phyloP scores from a whole-genome alignment of 805 yeast genomes.

The Wickerhamomyces rabaulensis region DNA sequence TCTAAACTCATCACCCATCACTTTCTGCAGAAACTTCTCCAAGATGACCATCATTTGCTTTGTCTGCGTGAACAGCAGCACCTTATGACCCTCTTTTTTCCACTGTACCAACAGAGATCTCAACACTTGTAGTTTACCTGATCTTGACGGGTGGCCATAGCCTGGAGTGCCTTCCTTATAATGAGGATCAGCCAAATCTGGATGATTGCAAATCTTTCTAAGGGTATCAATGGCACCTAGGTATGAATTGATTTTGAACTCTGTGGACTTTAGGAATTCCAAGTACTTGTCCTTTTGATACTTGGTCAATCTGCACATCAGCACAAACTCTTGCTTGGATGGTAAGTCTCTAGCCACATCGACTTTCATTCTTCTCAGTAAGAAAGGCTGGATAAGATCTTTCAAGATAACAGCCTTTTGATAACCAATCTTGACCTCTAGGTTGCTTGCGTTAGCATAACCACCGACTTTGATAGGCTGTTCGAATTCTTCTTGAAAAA shows the following conservation, averaged over 20 bases:
- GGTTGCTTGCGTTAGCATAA: slow-evolving; percentile 92
- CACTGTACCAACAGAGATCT: slow-evolving; percentile 69
- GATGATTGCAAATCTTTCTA: slow-evolving; percentile 94
- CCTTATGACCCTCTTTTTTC: slow-evolving; percentile 71
- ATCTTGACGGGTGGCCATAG: slow-evolving; percentile 54
- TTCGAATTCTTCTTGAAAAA: slow-evolving; percentile 88
- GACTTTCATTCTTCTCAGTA: slow-evolving; percentile 78
- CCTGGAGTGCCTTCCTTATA: slow-evolving; percentile 24
- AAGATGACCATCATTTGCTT: slow-evolving; percentile 89
- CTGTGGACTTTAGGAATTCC: slow-evolving; percentile 71
- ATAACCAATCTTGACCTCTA: slow-evolving; percentile 94
- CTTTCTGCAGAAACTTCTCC: slow-evolving; percentile 53
- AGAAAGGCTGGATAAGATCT: slow-evolving; percentile 84
- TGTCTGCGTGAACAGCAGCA: slow-evolving; percentile 86
- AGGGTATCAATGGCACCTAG: slow-evolving; percentile 85
- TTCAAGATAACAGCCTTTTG: slow-evolving; percentile 90
- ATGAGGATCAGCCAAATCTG: slow-evolving; percentile 63
- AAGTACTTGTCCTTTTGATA: slow-evolving; percentile 71
- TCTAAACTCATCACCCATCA: slow-evolving; percentile 31
- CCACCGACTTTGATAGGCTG: slow-evolving; percentile 96
- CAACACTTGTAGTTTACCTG: slow-evolving; percentile 91
- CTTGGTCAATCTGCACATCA: slow-evolving; percentile 81
- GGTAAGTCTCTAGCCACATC: slow-evolving; percentile 97
- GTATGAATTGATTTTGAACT: slow-evolving; percentile 70
- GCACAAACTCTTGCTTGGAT: slow-evolving; percentile 86